Evolutionary conservation across 805 yeast genomes (phyloP).

Genomic region (Debaryomyces castellii): DNA sequence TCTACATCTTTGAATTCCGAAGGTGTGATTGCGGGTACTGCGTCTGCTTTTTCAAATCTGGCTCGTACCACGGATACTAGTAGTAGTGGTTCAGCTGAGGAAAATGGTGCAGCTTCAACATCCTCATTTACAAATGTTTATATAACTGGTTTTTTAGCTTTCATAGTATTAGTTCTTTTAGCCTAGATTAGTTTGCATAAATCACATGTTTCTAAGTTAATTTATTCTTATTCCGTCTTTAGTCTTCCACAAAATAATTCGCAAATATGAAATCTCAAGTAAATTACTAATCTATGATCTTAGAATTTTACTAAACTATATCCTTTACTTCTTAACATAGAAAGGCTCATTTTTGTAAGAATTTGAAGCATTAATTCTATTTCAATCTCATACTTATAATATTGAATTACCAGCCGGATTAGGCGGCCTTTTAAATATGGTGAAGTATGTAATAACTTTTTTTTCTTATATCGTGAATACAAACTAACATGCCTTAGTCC

Average conservation of each 20-base stretch:
- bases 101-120: neutral
- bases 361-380: neutral
- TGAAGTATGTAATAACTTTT: neutral
- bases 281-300: neutral
- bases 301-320: neutral
- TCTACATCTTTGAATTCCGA: slow-evolving; percentile 23
- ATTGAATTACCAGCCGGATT: neutral
- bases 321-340: neutral
- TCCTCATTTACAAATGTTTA: neutral
- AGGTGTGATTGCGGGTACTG: slow-evolving; percentile 10
- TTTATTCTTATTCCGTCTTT: no score
- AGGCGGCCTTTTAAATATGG: neutral
- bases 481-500: neutral
- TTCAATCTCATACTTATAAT: neutral
- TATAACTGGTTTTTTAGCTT: neutral
- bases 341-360: neutral
- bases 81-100: neutral
- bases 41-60: slow-evolving; percentile 16
- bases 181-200: neutral
- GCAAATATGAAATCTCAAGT: neutral
- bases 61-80: slow-evolving; percentile 5
- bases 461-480: neutral
- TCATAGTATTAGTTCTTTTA: neutral
- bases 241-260: neutral
- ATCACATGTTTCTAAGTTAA: neutral